phyloP scores from a whole-genome alignment of 1,284 basidiomycete species.

The Sanghuangporus weigelae region DNA sequence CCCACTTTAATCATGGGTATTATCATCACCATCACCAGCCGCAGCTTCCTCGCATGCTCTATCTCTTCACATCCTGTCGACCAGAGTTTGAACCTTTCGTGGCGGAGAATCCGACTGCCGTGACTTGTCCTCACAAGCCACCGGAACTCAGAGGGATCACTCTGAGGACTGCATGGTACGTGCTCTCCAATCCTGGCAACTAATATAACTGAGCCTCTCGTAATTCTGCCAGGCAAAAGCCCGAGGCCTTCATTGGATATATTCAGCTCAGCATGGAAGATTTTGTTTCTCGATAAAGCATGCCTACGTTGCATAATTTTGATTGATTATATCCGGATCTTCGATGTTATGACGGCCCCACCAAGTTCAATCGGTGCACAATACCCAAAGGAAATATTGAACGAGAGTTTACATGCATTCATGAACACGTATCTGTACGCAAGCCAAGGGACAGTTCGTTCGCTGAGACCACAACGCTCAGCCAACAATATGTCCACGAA shows the following conservation, averaged over 20 bases:
- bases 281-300: neutral
- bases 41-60: conserved; percentile 31
- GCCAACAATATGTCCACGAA: no score
- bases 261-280: conserved; percentile 16
- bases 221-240: neutral
- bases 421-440: no score
- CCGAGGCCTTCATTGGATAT: conserved; percentile 14
- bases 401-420: no score
- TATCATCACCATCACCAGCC: conserved; percentile 8
- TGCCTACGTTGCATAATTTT: neutral
- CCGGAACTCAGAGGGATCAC: neutral
- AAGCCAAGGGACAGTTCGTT: no score
- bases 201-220: neutral
- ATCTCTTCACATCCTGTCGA: conserved; percentile 31
- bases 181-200: neutral
- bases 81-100: conserved; percentile 7
- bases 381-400: no score
- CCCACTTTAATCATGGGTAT: neutral
- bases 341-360: no score
- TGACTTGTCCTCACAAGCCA: neutral
- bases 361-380: no score
- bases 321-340: neutral
- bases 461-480: no score
- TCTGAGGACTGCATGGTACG: conserved; percentile 11
- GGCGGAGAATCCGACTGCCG: conserved; percentile 8